Evolutionary conservation across 345 rosid species (phyloP).

Genomic region (Heritiera littoralis): DNA sequence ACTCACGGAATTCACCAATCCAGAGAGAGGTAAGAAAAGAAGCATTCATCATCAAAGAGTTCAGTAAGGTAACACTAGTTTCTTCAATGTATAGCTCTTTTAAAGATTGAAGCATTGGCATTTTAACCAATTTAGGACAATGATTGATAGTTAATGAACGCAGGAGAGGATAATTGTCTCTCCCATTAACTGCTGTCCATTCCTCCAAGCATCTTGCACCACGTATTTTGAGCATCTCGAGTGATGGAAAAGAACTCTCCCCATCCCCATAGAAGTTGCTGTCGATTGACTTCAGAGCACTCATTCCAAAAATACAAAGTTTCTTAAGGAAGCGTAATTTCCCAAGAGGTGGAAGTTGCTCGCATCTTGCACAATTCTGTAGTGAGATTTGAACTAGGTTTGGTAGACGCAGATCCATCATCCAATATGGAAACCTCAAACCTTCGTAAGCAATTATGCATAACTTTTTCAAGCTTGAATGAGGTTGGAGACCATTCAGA

Average conservation of each 20-base stretch:
- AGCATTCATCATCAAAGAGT: background rate
- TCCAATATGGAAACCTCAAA: background rate
- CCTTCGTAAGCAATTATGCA: background rate
- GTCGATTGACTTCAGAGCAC: background rate
- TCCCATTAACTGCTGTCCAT: background rate
- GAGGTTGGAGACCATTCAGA: constrained; percentile 19
- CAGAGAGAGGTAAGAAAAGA: background rate
- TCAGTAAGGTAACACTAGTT: background rate
- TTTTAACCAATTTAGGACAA: constrained; percentile 10
- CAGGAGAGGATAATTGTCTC: constrained; percentile 8
- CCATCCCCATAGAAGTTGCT: background rate
- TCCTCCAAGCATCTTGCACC: background rate
- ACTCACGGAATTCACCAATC: background rate
- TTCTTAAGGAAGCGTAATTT: constrained; percentile 4
- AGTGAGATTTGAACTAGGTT: background rate
- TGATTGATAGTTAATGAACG: accelerated
- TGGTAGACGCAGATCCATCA: constrained; percentile 14
- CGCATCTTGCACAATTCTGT: background rate
- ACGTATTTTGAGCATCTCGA: background rate
- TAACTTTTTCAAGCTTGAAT: constrained; percentile 5
- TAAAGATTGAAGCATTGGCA: background rate
- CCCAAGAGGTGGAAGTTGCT: constrained; percentile 12
- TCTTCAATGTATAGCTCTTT: background rate
- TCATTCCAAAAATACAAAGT: background rate
- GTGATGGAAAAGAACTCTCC: background rate